Conservation (phyloP, 306 rosid genomes). For the Chamaecrista fasciculata region DNA sequence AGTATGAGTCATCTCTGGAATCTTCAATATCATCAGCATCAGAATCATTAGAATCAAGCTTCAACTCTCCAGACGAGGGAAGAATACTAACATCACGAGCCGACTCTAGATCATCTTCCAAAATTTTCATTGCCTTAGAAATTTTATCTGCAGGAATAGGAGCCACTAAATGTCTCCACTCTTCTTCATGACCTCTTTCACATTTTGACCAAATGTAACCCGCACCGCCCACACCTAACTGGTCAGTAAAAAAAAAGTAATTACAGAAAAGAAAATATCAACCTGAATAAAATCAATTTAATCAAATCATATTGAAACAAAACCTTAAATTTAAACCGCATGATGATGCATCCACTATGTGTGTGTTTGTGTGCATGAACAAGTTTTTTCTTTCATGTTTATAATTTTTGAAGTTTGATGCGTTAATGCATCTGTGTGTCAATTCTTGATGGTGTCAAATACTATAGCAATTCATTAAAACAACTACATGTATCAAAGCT, state of each 20-base stretch:
- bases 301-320: slow-evolving; percentile 12
- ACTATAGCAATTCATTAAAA: not conserved
- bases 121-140: slow-evolving; percentile 50
- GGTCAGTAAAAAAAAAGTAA: slow-evolving; percentile 39
- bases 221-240: slow-evolving; percentile 87
- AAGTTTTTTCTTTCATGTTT: too few relatives aligned
- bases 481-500: not conserved
- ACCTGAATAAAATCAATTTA: not conserved
- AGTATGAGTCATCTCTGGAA: slow-evolving; percentile 64
- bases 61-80: slow-evolving; percentile 81
- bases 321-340: not conserved
- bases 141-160: slow-evolving; percentile 85
- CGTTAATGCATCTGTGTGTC: too few relatives aligned
- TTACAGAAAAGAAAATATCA: slow-evolving; percentile 33
- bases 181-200: slow-evolving; percentile 88
- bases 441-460: too few relatives aligned
- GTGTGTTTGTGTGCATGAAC: too few relatives aligned
- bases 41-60: slow-evolving; percentile 58
- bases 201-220: slow-evolving; percentile 87
- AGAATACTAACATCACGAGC: slow-evolving; percentile 58
- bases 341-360: not conserved
- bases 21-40: slow-evolving; percentile 64
- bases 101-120: slow-evolving; percentile 66
- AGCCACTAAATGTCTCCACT: slow-evolving; percentile 98
- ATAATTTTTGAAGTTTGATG: too few relatives aligned